These are phyloP conservation scores for Psidium friedrichsthalianum DNA, from an alignment of 345 rosid species.

Conservation along the genomic window DNA sequence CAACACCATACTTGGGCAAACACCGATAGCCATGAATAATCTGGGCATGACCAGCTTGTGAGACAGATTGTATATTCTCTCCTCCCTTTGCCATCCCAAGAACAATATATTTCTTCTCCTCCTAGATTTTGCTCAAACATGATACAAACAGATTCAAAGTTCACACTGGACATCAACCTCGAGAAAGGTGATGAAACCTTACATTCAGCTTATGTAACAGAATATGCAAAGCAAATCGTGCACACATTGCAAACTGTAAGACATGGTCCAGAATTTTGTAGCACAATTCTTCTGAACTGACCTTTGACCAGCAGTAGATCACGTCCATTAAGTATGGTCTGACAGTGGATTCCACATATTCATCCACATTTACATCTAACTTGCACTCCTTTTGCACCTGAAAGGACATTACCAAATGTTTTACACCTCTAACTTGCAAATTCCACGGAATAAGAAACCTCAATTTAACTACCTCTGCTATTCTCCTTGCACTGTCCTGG, in stretches of 20 bases:
- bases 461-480: constrained; percentile 66
- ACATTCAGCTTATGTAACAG: background rate
- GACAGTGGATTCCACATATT: constrained; percentile 91
- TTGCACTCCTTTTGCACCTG: constrained; percentile 98
- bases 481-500: constrained; percentile 89
- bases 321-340: constrained; percentile 95
- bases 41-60: background rate
- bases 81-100: background rate
- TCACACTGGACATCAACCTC: background rate
- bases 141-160: background rate
- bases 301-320: constrained; percentile 96
- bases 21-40: background rate
- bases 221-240: background rate
- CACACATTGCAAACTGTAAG: background rate
- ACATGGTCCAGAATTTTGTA: background rate
- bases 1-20: background rate
- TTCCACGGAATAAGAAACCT: background rate
- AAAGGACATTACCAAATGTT: constrained; percentile 1
- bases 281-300: constrained; percentile 12
- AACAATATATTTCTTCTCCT: background rate
- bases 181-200: background rate
- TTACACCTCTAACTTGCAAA: background rate
- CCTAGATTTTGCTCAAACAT: background rate
- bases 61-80: background rate
- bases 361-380: constrained; percentile 77